Evolutionary conservation across 768 basidiomycete species (phyloP), one percentile per base, ranked within the genome.

Genomic region (Tephrocybe sp.): DNA sequence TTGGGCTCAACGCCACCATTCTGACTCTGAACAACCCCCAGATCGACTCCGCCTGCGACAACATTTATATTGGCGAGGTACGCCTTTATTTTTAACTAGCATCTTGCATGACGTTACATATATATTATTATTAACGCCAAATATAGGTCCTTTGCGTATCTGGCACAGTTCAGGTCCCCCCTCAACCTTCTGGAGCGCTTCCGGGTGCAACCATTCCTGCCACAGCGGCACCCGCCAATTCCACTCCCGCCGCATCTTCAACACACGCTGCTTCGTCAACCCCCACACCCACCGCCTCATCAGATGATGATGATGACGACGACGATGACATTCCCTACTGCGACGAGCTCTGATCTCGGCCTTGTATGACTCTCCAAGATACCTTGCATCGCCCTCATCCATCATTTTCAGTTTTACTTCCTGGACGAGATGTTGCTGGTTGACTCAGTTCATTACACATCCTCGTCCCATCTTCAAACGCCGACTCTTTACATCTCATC

Each of bases 11-110:
- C 72, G 48, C 57, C 21, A 79, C 80, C 30, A 72, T 82, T 4
- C 71, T 92, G 25, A 71, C 64, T 61, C 13, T 55, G 51, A 90
- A 91, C 79, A 92, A 92, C 79, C 89, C 87, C 16, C 83, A 89
- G 65, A 74, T 91, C 57, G 54, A 80, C 58, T 2, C 38, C 0
- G 69, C 63, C 0, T 87, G 82, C 66, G 67, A 57, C 56, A 90
- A 90, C 72, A 71, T 92, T 64, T 89, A 89, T 67, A 61, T 86
- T 49, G 87, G 84, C 60, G 85, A 90, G 80, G 89, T 89, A 12
- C 32, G 12, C 16, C 32, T 34, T 34, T 34, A 16, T 16, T 34
- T 34, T n/a, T n/a, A n/a, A n/a, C n/a, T n/a, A n/a, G n/a, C 42
- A 18, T 22, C 2, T 39, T 9, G 2, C 44, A 26, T 37, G 38